Evolutionary conservation across 306 rosid species (phyloP), one percentile per base, ranked within the genome.

Genomic region (Corylus avellana): DNA sequence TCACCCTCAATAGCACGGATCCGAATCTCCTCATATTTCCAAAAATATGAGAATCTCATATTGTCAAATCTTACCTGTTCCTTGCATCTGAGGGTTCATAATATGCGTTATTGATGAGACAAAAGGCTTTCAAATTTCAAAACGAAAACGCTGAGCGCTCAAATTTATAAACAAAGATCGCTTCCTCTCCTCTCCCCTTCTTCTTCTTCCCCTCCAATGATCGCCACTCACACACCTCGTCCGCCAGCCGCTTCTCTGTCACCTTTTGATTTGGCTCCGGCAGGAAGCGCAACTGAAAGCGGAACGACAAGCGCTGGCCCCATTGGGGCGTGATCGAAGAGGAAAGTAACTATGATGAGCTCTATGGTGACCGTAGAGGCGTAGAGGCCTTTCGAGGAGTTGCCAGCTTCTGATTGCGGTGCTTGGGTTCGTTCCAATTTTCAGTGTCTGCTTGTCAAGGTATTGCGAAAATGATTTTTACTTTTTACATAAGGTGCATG

Each of bases 371-470:
- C 2, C 22, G 22, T 22, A 22, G 22, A 22, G 22, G 22, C 51
- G 78, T 0, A 56, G 79, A 44, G 92, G 93, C 0, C n/a, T 87
- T 22, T 70, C 94, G 0, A 84, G 92, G 42, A 77, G 87, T 76
- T 84, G 86, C 61, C 97, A 88, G 82, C 54, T 88, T 67, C 73
- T 85, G 29, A 18, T 91, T 80, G 92, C 79, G 51, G 12, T 91
- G 55, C n/a, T 88, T 75, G 93, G 84, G 7, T 85, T 92, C 76
- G 73, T 85, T 35, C 39, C 79, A 9, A 67, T 94, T 22, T 92
- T 91, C 84, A 59, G 74, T 25, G 11, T 92, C 8, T 94, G 91
- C 46, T 92, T 81, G 87, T 94, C 76, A 88, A 94, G 97, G 98
- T 94, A 84, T 14, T 63, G 16, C 3, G 13, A 22, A 53, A 8